A percentile compares a stretch with the other conserved stretches of the same genome.
These are phyloP conservation scores for Murraya paniculata DNA, from an alignment of 345 rosid genomes.

Conservation along the genomic window DNA sequence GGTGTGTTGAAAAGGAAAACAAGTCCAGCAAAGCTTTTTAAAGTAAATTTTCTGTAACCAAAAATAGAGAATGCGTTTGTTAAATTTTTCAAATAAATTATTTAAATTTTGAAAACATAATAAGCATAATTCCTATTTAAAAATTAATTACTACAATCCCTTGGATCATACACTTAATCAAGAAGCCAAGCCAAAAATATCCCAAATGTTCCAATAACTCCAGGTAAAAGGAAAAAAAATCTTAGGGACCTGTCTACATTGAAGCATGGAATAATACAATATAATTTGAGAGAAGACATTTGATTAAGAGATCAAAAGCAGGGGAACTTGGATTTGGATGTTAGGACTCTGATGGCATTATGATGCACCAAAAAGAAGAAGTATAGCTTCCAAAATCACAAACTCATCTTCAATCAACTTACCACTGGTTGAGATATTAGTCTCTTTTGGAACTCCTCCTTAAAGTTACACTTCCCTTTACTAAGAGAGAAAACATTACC, in stretches of 20 bases:
- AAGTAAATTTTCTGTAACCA: too few species aligned
- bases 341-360: background rate
- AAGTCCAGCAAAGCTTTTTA: background rate
- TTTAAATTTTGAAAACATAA: background rate
- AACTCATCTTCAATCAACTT: conserved; percentile 12
- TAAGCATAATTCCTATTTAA: background rate
- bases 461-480: conserved; percentile 47
- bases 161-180: background rate
- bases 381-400: background rate
- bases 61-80: background rate
- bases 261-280: background rate
- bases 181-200: background rate
- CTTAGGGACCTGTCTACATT: background rate
- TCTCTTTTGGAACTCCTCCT: conserved; percentile 60
- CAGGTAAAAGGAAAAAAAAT: background rate
- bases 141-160: too few species aligned
- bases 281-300: background rate
- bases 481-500: conserved; percentile 37
- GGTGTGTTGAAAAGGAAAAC: background rate
- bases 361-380: background rate
- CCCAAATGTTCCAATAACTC: background rate
- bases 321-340: background rate
- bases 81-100: background rate
- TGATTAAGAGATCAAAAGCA: background rate
- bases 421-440: conserved; percentile 70